Evolutionary conservation across 2,329 filamentous ascomycete genomes (phyloP), one percentile per base, ranked within the genome.

Genomic region (Fusarium camptoceras): DNA sequence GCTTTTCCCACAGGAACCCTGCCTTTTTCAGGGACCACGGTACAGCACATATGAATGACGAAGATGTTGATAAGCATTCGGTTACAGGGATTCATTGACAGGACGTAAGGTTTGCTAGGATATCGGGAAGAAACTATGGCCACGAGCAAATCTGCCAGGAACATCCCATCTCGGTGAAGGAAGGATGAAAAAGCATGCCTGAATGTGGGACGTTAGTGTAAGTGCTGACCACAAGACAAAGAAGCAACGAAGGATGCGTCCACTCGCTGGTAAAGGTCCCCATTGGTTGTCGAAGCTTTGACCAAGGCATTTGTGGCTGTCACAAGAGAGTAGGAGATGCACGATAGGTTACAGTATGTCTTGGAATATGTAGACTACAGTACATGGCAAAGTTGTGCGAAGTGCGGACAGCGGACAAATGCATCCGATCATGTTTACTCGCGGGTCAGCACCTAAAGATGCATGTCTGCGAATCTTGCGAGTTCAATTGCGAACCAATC

Each of bases 181-280:
- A 34, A 44, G 55, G 60, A 34, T 44, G 55, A 53, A 44, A 46
- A 55, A 53, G 47, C 48, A 28, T 68, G 34, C 68, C 68, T 70
- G 68, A 71, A 71, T 42, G 30, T 67, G 67, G 70, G 68, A 70
- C 68, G 42, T 71, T 70, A 67, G 67, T 56, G 47, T 68, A 25
- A 25, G 42, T 47, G 63, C 39, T 43, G 64, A 47, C 50, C 34
- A 37, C 34, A 37, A 37, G 34, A n/a, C 34, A 37, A 28, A 64
- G 58, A 64, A 42, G 39, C 39, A 25, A 44, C 39, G 27, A 50
- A 55, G 55, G 41, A 41, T 55, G 53, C 18, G 34, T 25, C 53
- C 27, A 18, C 15, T 41, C 27, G 37, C 22, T 39, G 20, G 25
- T 25, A 20, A 24, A 34, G 42, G 12, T 22, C 14, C 20, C 54